Evolutionary conservation across 176 grass and related monocot species (phyloP).

Genomic region (maize (Zea mays)): DNA sequence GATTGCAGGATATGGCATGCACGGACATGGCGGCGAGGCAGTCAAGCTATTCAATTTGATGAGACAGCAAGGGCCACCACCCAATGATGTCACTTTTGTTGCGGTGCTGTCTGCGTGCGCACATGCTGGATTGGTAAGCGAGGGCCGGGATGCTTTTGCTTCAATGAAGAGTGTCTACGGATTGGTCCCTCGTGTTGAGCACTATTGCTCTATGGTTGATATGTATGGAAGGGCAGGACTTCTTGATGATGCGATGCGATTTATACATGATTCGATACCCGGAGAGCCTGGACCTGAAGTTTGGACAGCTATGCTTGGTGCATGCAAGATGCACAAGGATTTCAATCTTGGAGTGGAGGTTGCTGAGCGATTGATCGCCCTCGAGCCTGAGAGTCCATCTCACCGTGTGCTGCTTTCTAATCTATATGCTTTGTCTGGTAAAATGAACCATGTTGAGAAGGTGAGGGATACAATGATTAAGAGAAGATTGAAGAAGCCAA

Average conservation of each 20-base stretch:
- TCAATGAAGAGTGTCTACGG: conserved; percentile 64
- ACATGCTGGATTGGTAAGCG: conserved; percentile 61
- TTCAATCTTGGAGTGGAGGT: conserved; percentile 55
- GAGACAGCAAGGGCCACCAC: conserved; percentile 39
- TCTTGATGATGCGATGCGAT: conserved; percentile 61
- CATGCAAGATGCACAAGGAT: conserved; percentile 84
- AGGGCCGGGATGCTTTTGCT: conserved; percentile 55
- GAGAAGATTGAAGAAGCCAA: conserved; percentile 65
- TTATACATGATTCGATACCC: conserved; percentile 57
- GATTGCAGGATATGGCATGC: conserved; percentile 82
- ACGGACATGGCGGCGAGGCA: conserved; percentile 59
- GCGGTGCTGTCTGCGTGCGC: conserved; percentile 74
- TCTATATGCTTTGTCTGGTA: conserved; percentile 75
- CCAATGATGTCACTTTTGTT: conserved; percentile 87
- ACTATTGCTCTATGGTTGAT: conserved; percentile 87
- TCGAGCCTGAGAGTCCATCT: conserved; percentile 67
- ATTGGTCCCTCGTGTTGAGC: conserved; percentile 63
- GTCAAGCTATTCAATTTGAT: conserved; percentile 63
- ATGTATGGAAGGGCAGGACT: conserved; percentile 80
- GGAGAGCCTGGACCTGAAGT: conserved; percentile 53
- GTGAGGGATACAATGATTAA: conserved; percentile 59
- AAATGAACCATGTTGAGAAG: conserved; percentile 69
- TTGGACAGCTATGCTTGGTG: conserved; percentile 81
- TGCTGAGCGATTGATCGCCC: conserved; percentile 54
- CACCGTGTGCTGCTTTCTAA: conserved; percentile 79